A percentile compares a stretch with the other conserved stretches of the same genome.
Evolutionary conservation across 2,329 filamentous ascomycete species (phyloP).

Genomic region (Tolypocladium amazonense): DNA sequence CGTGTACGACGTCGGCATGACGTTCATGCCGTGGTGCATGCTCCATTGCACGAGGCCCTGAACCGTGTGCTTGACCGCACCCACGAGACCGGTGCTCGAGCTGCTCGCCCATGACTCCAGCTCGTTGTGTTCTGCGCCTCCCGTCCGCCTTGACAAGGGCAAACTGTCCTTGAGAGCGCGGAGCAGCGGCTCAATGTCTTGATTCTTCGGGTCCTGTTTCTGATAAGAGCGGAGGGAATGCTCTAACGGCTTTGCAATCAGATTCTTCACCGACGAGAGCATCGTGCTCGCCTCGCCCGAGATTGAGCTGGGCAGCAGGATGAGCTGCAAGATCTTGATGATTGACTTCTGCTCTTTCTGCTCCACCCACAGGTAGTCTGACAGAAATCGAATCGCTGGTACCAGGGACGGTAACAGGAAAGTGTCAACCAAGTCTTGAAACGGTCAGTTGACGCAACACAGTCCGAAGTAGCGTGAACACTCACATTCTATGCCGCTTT

Average conservation of each 20-base stretch:
- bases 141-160: conserved; percentile 48
- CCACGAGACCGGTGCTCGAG: conserved; percentile 42
- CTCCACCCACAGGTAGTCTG: conserved; percentile 58
- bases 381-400: conserved; percentile 61
- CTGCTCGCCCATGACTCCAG: conserved; percentile 56
- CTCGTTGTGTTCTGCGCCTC: conserved; percentile 53
- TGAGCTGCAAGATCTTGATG: conserved; percentile 60
- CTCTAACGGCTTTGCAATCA: conserved; percentile 59
- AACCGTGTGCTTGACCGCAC: conserved; percentile 49
- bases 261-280: conserved; percentile 60
- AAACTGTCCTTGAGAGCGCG: conserved; percentile 52
- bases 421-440: conserved; percentile 61
- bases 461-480: conserved; percentile 2
- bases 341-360: conserved; percentile 56
- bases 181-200: conserved; percentile 60
- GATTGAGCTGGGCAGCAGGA: conserved; percentile 59
- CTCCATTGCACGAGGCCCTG: conserved; percentile 58
- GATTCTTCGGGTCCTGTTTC: conserved; percentile 53
- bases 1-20: conserved; percentile 56
- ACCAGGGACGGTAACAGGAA: conserved; percentile 72
- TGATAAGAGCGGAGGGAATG: conserved; percentile 57
- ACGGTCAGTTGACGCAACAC: not conserved
- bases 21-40: conserved; percentile 41
- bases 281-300: conserved; percentile 62
- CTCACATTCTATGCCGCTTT: conserved; percentile 66